These are phyloP conservation scores for Candida peoriensis DNA, from an alignment of 805 yeast genomes.

Conservation along the genomic window DNA sequence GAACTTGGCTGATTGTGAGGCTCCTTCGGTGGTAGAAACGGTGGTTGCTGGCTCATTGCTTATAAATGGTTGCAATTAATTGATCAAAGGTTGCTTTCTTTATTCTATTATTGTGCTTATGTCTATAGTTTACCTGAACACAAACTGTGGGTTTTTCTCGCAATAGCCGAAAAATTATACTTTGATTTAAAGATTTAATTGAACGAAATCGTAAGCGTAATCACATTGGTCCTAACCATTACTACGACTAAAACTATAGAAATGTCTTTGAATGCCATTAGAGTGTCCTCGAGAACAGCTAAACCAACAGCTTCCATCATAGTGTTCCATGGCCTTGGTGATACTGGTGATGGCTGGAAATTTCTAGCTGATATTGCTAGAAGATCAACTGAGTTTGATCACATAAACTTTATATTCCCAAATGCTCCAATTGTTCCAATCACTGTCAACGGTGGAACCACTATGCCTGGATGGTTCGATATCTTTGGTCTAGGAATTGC, in stretches of 20 bases:
- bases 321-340: constrained; percentile 88
- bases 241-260: no score
- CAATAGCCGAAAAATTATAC: no score
- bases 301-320: constrained; percentile 62
- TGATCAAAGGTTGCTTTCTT: not conserved
- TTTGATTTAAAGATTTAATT: no score
- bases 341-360: constrained; percentile 84
- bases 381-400: constrained; percentile 39
- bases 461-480: constrained; percentile 88
- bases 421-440: constrained; percentile 77
- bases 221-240: no score
- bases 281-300: constrained; percentile 25
- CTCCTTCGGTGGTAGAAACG: constrained; percentile 15
- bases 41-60: constrained; percentile 8
- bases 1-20: not conserved
- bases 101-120: no score
- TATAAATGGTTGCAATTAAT: not conserved
- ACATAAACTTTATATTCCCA: constrained; percentile 78
- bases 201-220: no score
- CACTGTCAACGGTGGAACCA: constrained; percentile 58
- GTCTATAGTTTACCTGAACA: no score
- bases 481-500: constrained; percentile 48
- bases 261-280: constrained; percentile 25
- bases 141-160: no score
- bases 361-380: constrained; percentile 67